These are phyloP conservation scores for Panicum virgatum DNA, from an alignment of 202 grass and related monocot species.

Conservation along the genomic window DNA sequence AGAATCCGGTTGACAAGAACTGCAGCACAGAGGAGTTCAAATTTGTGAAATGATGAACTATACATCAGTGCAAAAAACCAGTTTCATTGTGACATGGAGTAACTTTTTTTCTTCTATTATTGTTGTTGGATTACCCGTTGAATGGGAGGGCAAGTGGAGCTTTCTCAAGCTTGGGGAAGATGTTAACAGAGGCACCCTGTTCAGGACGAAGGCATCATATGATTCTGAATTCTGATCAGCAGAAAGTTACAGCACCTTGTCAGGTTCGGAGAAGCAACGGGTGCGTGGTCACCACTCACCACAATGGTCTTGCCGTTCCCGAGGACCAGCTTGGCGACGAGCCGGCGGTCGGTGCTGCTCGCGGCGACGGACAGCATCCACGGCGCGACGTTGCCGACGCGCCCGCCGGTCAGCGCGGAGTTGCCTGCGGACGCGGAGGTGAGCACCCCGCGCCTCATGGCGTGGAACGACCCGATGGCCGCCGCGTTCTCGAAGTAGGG, in stretches of 20 bases:
- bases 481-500: neutral
- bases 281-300: constrained; percentile 22
- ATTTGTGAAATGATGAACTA: neutral
- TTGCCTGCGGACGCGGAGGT: constrained; percentile 40
- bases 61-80: too few species aligned
- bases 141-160: neutral
- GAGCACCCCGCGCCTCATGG: constrained; percentile 43
- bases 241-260: neutral
- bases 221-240: neutral
- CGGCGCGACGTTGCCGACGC: constrained; percentile 49
- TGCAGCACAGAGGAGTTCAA: neutral
- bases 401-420: neutral
- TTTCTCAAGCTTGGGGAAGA: neutral
- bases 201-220: neutral
- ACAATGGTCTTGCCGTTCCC: constrained; percentile 34
- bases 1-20: neutral
- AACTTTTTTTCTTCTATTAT: neutral
- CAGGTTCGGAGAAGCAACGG: neutral
- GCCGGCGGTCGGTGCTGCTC: constrained; percentile 47
- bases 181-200: constrained; percentile 25
- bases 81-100: too few species aligned
- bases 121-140: neutral
- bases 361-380: constrained; percentile 56
- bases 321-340: constrained; percentile 32
- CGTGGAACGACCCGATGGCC: constrained; percentile 48